Conservation (phyloP, 371 early-diverging fungal species). For the Actinomortierella ambigua region DNA sequence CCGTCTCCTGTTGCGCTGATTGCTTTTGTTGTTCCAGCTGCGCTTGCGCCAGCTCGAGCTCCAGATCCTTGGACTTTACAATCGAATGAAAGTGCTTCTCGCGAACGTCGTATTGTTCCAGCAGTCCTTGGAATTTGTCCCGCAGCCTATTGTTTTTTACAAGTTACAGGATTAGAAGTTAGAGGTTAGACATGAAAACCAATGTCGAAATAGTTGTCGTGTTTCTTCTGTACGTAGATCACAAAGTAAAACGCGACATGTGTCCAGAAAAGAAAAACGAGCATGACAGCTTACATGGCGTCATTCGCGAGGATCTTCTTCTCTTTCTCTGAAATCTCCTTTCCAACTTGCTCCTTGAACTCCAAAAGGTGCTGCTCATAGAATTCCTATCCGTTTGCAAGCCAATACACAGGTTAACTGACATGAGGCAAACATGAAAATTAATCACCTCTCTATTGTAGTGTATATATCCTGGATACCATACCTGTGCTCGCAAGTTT, state of each 20-base stretch:
- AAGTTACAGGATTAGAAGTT: no score
- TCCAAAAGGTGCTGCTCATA: conserved; percentile 49
- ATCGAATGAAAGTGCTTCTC: conserved; percentile 63
- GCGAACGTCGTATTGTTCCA: conserved; percentile 62
- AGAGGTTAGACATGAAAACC: not conserved
- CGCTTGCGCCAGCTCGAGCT: conserved; percentile 57
- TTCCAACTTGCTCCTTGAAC: conserved; percentile 48
- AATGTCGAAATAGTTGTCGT: no score
- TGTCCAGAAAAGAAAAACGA: not conserved
- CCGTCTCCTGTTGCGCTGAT: conserved; percentile 42
- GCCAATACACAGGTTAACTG: no score
- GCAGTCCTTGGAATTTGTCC: conserved; percentile 55
- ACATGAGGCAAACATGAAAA: no score
- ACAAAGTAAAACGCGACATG: no score
- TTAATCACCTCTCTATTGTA: no score
- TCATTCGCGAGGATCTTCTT: conserved; percentile 22
- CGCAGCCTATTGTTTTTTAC: conserved; percentile 46
- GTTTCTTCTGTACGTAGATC: no score
- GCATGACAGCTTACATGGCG: conserved; percentile 13
- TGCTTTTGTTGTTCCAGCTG: conserved; percentile 54
- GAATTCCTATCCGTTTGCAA: no score
- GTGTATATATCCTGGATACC: conserved; percentile 46
- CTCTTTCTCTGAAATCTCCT: conserved; percentile 42
- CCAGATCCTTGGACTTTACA: conserved; percentile 56
- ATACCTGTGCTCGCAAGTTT: conserved; percentile 16